Conservation (phyloP, 2,329 filamentous ascomycete species). For the Beauveria sp. region DNA sequence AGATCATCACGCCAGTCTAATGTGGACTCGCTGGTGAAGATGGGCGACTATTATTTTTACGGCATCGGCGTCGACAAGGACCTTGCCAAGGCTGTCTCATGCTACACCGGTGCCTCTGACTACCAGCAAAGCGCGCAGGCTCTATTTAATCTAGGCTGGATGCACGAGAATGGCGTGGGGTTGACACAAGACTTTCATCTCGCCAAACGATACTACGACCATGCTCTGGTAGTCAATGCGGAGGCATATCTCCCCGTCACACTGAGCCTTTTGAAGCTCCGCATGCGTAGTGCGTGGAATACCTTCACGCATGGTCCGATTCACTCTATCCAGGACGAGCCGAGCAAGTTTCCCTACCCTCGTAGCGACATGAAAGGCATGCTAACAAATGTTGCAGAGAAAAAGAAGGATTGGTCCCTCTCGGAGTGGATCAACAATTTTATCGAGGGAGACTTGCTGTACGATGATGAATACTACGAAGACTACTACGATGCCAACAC, state of each 20-base stretch:
- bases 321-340: conserved; percentile 86
- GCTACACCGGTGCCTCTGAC: conserved; percentile 88
- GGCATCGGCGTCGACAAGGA: conserved; percentile 69
- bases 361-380: not conserved
- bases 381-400: conserved; percentile 36
- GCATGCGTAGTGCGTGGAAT: conserved; percentile 88
- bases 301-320: conserved; percentile 82
- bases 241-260: conserved; percentile 94
- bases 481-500: conserved; percentile 44
- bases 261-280: conserved; percentile 76
- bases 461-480: conserved; percentile 51
- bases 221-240: conserved; percentile 81
- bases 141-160: conserved; percentile 96
- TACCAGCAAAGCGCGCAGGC: conserved; percentile 89
- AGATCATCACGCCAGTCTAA: conserved; percentile 89
- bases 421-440: conserved; percentile 85
- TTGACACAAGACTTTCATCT: conserved; percentile 94
- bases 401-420: conserved; percentile 66
- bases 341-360: conserved; percentile 49
- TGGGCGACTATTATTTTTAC: conserved; percentile 92
- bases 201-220: conserved; percentile 92
- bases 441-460: conserved; percentile 61
- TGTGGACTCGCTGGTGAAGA: conserved; percentile 90
- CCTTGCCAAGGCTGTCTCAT: conserved; percentile 80
- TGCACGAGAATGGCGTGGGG: conserved; percentile 95